phyloP scores from a whole-genome alignment of 1,284 basidiomycete species.

The Mycena sp. region DNA sequence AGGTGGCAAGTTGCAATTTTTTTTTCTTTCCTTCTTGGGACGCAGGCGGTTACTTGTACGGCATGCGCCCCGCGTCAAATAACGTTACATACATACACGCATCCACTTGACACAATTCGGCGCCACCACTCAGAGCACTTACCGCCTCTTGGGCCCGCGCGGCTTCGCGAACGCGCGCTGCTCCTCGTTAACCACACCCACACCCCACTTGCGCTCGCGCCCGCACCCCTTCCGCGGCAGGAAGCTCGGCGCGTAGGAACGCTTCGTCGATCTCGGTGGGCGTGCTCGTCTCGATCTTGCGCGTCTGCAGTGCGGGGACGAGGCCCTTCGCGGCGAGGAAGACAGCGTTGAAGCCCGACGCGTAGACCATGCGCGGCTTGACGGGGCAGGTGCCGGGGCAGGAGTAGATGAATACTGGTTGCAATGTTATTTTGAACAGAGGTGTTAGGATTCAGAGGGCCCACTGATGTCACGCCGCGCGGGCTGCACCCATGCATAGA shows the following conservation, averaged over 20 bases:
- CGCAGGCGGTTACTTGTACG: too few relatives aligned
- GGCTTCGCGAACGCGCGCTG: slow-evolving; percentile 67
- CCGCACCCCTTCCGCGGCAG: slow-evolving; percentile 28
- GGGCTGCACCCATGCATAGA: slow-evolving; percentile 77
- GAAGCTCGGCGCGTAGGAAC: slow-evolving; percentile 68
- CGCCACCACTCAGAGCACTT: too few relatives aligned
- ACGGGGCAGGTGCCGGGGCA: slow-evolving; percentile 84
- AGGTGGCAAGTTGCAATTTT: too few relatives aligned
- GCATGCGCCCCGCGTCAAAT: too few relatives aligned
- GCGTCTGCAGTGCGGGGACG: slow-evolving; percentile 57
- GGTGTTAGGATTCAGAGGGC: slow-evolving; percentile 29
- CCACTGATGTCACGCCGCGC: slow-evolving; percentile 65
- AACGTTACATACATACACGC: too few relatives aligned
- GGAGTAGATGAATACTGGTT: slow-evolving; percentile 85
- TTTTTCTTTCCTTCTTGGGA: too few relatives aligned
- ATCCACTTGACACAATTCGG: too few relatives aligned
- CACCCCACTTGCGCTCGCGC: slow-evolving; percentile 8
- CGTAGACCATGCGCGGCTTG: slow-evolving; percentile 89
- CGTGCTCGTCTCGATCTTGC: slow-evolving; percentile 86
- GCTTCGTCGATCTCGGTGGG: slow-evolving; percentile 75
- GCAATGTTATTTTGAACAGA: not conserved
- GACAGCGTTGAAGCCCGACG: slow-evolving; percentile 69
- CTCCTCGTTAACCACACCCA: slow-evolving; percentile 33
- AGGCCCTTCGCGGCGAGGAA: slow-evolving; percentile 66
- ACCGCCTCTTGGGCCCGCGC: slow-evolving; percentile 56